These are phyloP conservation scores for Pichia ethanolica DNA, from an alignment of 805 yeast genomes.

Conservation along the genomic window DNA sequence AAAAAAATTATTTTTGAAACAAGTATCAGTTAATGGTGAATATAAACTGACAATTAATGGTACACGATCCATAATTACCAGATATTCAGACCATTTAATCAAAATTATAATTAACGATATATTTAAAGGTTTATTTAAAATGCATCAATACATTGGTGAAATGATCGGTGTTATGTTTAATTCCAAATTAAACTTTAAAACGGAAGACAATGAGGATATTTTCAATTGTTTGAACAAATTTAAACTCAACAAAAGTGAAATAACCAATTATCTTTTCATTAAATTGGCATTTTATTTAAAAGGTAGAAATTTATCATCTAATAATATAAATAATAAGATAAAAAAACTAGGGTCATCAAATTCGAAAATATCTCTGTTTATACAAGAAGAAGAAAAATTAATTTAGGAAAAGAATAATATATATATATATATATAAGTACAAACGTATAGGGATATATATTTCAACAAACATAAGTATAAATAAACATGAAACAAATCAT, in stretches of 20 bases:
- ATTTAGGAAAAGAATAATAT: too few species aligned
- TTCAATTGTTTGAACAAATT: background rate
- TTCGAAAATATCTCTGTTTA: background rate
- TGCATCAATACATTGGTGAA: slow-evolving; percentile 1
- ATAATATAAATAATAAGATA: background rate
- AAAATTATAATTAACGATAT: slow-evolving; percentile 7
- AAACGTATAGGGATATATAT: too few species aligned
- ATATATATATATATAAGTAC: too few species aligned
- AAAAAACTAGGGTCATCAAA: background rate
- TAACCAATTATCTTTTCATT: background rate
- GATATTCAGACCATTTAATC: background rate
- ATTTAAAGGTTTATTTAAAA: slow-evolving; percentile 9
- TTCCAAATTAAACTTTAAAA: slow-evolving; percentile 1
- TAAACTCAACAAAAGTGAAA: background rate
- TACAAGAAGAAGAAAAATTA: too few species aligned
- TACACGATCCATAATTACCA: background rate
- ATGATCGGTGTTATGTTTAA: slow-evolving; percentile 5
- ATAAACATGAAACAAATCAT: too few species aligned
- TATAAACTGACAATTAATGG: background rate
- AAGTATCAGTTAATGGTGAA: background rate
- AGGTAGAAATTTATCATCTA: background rate
- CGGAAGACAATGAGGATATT: slow-evolving; percentile 1
- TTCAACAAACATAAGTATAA: too few species aligned
- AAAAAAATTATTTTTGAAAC: slow-evolving; percentile 5
- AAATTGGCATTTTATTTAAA: background rate